These are phyloP conservation scores for Thalassiosira livingstoniorum DNA, from an alignment of 352 stramenopile genomes.

Conservation along the genomic window DNA sequence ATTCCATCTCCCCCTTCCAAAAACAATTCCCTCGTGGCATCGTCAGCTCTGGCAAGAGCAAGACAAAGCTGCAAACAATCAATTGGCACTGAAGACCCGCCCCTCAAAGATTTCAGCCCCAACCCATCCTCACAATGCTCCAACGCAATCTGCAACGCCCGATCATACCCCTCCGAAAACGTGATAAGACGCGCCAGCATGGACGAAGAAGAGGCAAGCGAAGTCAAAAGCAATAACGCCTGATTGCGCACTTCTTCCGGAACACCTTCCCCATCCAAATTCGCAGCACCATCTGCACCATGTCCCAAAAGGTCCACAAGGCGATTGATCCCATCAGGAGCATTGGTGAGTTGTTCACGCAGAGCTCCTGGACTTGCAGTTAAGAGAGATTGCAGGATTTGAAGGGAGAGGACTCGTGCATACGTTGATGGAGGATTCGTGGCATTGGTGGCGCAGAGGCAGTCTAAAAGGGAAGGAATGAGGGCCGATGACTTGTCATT, in stretches of 20 bases:
- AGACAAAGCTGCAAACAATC: constrained; percentile 76
- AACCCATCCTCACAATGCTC: too few relatives aligned
- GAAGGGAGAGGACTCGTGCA: constrained; percentile 71
- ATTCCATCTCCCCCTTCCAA: constrained; percentile 59
- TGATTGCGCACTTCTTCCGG: constrained; percentile 77
- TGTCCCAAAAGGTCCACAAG: constrained; percentile 72
- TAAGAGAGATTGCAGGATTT: constrained; percentile 65
- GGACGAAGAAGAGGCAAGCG: constrained; percentile 56
- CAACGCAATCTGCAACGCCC: constrained; percentile 64
- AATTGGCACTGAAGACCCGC: constrained; percentile 55
- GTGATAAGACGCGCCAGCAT: constrained; percentile 73
- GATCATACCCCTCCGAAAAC: constrained; percentile 75
- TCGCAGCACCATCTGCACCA: background rate
- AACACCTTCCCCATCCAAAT: constrained; percentile 2
- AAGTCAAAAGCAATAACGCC: constrained; percentile 68
- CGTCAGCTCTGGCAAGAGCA: constrained; percentile 42
- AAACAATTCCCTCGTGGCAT: constrained; percentile 61
- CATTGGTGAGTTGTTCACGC: constrained; percentile 71
- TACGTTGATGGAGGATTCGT: constrained; percentile 52
- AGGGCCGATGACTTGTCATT: constrained; percentile 29
- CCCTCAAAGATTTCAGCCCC: constrained; percentile 54
- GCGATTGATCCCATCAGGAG: constrained; percentile 80
- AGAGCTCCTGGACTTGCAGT: constrained; percentile 50
- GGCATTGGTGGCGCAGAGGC: constrained; percentile 43
- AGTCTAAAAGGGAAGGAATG: constrained; percentile 75